Percentiles rank a stretch among this genome's conserved stretches.
Evolutionary conservation across 2,329 filamentous ascomycete genomes (phyloP).

Genomic region (Phialemoniopsis sp.): DNA sequence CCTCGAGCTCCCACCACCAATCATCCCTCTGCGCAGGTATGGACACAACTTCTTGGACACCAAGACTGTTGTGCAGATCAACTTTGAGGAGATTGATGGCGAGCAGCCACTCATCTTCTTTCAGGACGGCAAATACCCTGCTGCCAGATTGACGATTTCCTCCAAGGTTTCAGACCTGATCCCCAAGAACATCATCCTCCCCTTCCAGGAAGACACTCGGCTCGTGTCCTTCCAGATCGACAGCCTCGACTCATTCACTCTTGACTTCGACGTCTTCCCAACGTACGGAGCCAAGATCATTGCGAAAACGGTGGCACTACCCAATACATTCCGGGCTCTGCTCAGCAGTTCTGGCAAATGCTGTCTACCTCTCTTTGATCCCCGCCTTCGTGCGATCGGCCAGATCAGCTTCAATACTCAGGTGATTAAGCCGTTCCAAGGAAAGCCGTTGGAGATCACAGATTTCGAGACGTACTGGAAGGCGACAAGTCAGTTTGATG

Average conservation of each 20-base stretch:
- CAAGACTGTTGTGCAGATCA: constrained; percentile 92
- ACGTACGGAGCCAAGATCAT: constrained; percentile 98
- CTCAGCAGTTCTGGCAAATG: constrained; percentile 74
- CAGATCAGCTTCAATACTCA: constrained; percentile 93
- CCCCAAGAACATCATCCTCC: constrained; percentile 90
- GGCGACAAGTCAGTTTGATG: constrained; percentile 87
- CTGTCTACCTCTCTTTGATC: constrained; percentile 88
- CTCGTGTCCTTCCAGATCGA: constrained; percentile 95
- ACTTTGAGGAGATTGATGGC: constrained; percentile 73
- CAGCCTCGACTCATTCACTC: constrained; percentile 83
- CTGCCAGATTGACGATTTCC: constrained; percentile 90
- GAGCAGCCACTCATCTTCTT: constrained; percentile 88
- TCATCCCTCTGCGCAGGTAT: constrained; percentile 90
- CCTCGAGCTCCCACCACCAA: constrained; percentile 88
- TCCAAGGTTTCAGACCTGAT: constrained; percentile 96
- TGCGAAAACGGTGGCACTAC: constrained; percentile 88
- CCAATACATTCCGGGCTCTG: constrained; percentile 76
- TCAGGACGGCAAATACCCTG: constrained; percentile 93
- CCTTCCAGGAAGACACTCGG: constrained; percentile 92
- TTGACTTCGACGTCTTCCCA: constrained; percentile 97
- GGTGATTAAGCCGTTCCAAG: constrained; percentile 93
- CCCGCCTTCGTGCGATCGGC: constrained; percentile 84
- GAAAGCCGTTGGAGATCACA: constrained; percentile 89
- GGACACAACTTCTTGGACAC: constrained; percentile 98
- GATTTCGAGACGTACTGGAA: constrained; percentile 99